A percentile compares a stretch with the other conserved stretches of the same genome.
Evolutionary conservation across 2,329 filamentous ascomycete genomes (phyloP).

Genomic region (Eurotiales sp.): DNA sequence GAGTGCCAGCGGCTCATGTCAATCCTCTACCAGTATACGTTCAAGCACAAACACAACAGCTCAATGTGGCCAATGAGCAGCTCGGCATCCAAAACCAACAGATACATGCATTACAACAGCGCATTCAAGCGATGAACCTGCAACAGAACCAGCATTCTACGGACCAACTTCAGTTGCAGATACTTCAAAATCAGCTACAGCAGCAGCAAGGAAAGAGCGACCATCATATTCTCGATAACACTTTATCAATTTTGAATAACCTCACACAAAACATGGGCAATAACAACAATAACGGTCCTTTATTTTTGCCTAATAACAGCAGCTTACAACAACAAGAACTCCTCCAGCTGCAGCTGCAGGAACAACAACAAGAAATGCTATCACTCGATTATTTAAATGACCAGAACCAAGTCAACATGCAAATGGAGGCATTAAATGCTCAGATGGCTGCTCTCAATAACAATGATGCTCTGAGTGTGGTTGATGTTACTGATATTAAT

Average conservation of each 20-base stretch:
- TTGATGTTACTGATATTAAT: constrained; percentile 2
- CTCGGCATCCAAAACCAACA: constrained; percentile 8
- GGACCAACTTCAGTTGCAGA: constrained; percentile 7
- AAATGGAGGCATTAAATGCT: constrained; percentile 10
- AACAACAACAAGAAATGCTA: constrained; percentile 8
- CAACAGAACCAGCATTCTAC: constrained; percentile 7
- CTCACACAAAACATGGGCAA: constrained; percentile 2
- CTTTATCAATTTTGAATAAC: constrained; percentile 6
- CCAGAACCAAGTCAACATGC: constrained; percentile 2
- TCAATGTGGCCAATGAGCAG: not conserved
- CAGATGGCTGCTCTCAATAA: constrained; percentile 8
- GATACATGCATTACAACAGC: constrained; percentile 10
- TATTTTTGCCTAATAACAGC: too few species aligned
- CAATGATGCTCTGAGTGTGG: not conserved
- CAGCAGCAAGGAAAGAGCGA: constrained; percentile 4
- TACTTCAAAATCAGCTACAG: constrained; percentile 8
- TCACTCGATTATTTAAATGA: constrained; percentile 1
- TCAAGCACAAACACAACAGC: constrained; percentile 2
- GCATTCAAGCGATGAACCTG: constrained; percentile 11
- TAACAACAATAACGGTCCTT: not conserved
- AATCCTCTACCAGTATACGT: not conserved
- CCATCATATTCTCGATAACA: not conserved
- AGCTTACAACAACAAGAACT: constrained; percentile 1
- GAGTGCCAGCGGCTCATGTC: not conserved
- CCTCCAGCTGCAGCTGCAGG: constrained; percentile 6